These are phyloP conservation scores for Trichoderma sp. DNA, from an alignment of 2,329 filamentous ascomycete genomes.

Conservation along the genomic window DNA sequence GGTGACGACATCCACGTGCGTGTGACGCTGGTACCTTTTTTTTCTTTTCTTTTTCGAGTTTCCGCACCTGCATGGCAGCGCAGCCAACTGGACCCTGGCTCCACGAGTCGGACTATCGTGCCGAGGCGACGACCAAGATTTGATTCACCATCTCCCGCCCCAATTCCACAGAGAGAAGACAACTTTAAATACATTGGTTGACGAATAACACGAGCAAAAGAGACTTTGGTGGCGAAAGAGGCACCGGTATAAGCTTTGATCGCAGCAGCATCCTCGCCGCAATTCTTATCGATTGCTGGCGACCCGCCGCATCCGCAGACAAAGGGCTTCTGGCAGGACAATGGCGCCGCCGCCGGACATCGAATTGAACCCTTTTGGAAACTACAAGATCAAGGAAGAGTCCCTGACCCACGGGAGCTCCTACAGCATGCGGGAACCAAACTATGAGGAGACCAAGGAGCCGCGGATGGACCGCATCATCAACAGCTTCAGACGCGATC, in stretches of 20 bases:
- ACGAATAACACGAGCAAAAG: not conserved
- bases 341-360: conserved; percentile 49
- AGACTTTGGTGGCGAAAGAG: not conserved
- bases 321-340: conserved; percentile 22
- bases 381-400: conserved; percentile 61
- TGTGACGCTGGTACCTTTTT: not conserved
- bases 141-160: not conserved
- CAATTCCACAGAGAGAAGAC: not conserved
- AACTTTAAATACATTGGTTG: not conserved
- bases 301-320: conserved; percentile 11
- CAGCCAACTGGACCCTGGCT: not conserved
- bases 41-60: not conserved
- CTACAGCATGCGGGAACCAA: conserved; percentile 54
- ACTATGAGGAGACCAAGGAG: conserved; percentile 45
- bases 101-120: conserved; percentile 16
- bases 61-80: conserved; percentile 20
- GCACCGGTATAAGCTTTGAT: not conserved
- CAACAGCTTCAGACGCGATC: conserved; percentile 66
- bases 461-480: conserved; percentile 49
- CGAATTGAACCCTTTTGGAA: conserved; percentile 59
- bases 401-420: conserved; percentile 52
- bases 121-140: conserved; percentile 2
- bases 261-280: conserved; percentile 7
- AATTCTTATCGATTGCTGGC: conserved; percentile 15
- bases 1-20: conserved; percentile 17